These are phyloP conservation scores for Podosphaera aphanis DNA, from an alignment of 2,329 filamentous ascomycete genomes.

Conservation along the genomic window DNA sequence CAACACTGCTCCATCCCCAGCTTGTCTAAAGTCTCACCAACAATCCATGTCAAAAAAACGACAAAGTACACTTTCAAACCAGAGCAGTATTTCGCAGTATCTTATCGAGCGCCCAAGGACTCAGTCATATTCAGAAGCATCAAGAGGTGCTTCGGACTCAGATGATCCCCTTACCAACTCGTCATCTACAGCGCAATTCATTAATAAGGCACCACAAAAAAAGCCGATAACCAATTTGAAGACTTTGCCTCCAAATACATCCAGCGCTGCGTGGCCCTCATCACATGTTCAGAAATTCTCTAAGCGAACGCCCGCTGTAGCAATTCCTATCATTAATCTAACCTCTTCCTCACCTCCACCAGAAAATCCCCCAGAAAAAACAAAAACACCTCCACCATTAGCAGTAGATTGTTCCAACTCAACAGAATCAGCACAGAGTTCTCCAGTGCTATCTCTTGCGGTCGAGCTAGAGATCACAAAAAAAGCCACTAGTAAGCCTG, in stretches of 20 bases:
- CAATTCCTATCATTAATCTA: background rate
- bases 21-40: background rate
- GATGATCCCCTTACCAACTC: background rate
- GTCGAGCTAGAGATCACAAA: background rate
- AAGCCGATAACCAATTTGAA: background rate
- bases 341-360: background rate
- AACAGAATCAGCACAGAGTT: background rate
- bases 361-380: background rate
- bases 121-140: background rate
- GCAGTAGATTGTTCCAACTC: background rate
- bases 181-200: background rate
- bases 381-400: background rate
- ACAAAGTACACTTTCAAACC: background rate
- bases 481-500: background rate
- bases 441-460: background rate
- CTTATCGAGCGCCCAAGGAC: background rate
- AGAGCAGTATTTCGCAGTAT: background rate
- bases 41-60: background rate
- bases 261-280: background rate
- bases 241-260: background rate
- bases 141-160: background rate
- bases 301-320: background rate
- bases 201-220: background rate
- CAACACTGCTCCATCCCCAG: background rate
- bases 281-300: background rate